Evolutionary conservation across 441 rosid species (phyloP), one percentile per base, ranked within the genome.

Genomic region (Gossypium davidsonii): DNA sequence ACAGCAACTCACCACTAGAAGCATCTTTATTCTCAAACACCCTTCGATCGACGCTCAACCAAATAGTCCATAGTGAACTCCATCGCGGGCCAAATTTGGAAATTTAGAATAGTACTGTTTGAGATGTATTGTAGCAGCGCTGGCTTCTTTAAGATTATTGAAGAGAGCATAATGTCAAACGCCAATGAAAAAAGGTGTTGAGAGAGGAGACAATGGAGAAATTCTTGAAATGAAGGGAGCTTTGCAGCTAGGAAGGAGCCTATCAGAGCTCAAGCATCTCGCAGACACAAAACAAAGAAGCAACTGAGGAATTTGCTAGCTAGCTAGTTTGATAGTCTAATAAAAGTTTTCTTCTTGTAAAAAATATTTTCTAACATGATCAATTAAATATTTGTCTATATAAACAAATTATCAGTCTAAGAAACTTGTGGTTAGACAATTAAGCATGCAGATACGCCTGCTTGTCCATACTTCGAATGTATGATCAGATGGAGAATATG

Each of bases 111-210:
- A 95, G 90, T 90, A 34, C 39, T 34, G 81, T 78, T 93, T 59
- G 97, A 91, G 81, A 88, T 91, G 92, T 89, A 91, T 57, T 84
- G 93, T 73, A 84, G 85, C 77, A 80, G 83, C 17, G 93, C 91
- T 2, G 96, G 96, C 11, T 84, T 80, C 81, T 85, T 86, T 68
- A 59, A 70, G n/a, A 69, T 81, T 1, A 2, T 85, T 79, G 92
- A 84, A 77, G 92, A 83, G 52, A 71, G 86, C 1, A 83, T 92
- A 11, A 81, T 83, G 26, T 74, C 86, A 3, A 76, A 78, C 0
- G 37, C 84, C 0, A 58, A 71, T 12, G 88, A 84, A 65, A 84
- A 65, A 4, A 6, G 86, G 80, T 5, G 60, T 76, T 37, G 82
- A 71, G 66, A 78, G 71, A 37, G 84, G 89, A 79, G 92, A 91